phyloP scores from a whole-genome alignment of 148 eudicot species.

The Camellia japonica region DNA sequence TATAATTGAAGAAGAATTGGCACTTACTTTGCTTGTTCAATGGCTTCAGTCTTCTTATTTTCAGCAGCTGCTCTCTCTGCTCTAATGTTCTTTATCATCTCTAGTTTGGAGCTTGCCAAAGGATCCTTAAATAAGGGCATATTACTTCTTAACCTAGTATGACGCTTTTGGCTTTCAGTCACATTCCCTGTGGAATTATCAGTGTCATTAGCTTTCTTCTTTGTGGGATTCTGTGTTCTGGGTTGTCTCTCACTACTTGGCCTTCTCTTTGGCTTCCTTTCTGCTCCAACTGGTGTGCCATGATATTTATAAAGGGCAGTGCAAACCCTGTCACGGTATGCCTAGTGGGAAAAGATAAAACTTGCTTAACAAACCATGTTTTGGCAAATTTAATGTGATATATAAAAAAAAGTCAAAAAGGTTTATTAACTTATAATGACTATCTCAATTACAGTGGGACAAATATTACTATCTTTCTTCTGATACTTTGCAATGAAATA shows the following conservation, averaged over 20 bases:
- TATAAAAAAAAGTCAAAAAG: not conserved
- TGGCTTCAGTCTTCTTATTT: constrained; percentile 50
- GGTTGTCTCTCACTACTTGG: constrained; percentile 40
- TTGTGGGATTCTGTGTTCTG: constrained; percentile 25
- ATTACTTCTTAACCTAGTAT: constrained; percentile 34
- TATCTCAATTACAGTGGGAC: not conserved
- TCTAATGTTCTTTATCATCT: constrained; percentile 81
- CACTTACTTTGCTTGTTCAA: constrained; percentile 81
- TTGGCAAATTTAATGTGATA: not conserved
- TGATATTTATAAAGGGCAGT: constrained; percentile 65
- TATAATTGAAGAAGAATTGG: not conserved
- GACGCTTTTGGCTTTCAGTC: constrained; percentile 24
- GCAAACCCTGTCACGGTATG: constrained; percentile 63
- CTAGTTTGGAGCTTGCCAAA: constrained; percentile 63
- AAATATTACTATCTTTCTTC: not conserved
- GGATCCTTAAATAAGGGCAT: constrained; percentile 75
- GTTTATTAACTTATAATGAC: not conserved
- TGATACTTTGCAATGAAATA: not conserved
- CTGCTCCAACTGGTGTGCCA: constrained; percentile 50
- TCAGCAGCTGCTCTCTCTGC: constrained; percentile 58
- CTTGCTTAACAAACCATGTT: not conserved
- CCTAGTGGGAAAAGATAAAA: constrained; percentile 33
- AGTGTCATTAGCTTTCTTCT: constrained; percentile 29
- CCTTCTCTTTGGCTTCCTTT: constrained; percentile 47
- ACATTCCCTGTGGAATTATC: constrained; percentile 20